Evolutionary conservation across 2,329 filamentous ascomycete genomes (phyloP), one percentile per base, ranked within the genome.

Genomic region (Pseudopithomyces maydicus): DNA sequence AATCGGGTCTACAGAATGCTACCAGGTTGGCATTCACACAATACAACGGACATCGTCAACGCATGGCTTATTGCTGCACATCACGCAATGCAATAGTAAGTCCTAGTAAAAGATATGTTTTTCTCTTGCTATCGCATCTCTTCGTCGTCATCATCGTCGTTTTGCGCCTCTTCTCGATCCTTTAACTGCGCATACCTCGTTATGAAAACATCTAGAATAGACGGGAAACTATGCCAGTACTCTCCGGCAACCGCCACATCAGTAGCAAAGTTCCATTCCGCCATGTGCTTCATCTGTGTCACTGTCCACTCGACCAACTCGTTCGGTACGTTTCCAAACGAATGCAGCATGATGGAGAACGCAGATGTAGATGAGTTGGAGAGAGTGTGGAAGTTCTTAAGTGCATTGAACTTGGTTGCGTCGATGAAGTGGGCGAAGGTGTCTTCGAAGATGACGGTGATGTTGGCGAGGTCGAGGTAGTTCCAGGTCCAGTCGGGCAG

Each of bases 371-470:
- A 23, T 12, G 51, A 23, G 19, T 61, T 61, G n/a, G 56, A 48
- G 10, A 20, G 33, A 10, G 42, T 49, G 41, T 47, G 36, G 26
- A 65, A 57, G 22, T 47, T 50, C 44, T 61, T 62, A 11, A 67
- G 51, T 11, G 39, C 49, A 49, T 66, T 58, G 62, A 63, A 67
- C 10, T 48, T 63, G 7, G 50, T n/a, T 3, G 51, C 54, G 41
- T 61, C 54, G 42, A 68, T 53, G 46, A 54, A 67, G 45, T 59
- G 44, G 17, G 53, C 48, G 52, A 60, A 68, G 10, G 64, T 63
- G 29, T 67, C 55, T 57, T 68, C 65, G 54, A 62, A 68, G 53
- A 68, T 57, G 23, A 68, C 65, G 42, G 65, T 68, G 20, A 65
- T 59, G 52, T 68, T 57, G 49, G 65, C 62, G 48, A 65, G 38